Evolutionary conservation across 2,329 filamentous ascomycete genomes (phyloP), one percentile per base, ranked within the genome.

Genomic region (Monosporascus sp.): DNA sequence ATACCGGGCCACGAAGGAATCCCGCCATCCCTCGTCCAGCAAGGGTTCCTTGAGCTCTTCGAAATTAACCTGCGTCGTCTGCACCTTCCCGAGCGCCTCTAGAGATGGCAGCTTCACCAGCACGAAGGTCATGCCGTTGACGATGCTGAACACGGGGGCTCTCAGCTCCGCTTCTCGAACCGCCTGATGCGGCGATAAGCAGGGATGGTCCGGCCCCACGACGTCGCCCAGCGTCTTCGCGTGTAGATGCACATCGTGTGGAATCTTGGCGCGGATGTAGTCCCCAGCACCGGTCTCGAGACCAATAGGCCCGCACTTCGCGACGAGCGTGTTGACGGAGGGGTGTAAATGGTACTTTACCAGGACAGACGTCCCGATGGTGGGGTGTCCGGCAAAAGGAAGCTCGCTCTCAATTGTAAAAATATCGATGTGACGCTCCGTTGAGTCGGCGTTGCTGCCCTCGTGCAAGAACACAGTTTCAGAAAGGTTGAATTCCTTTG

Each of bases 121-220:
- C n/a, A 83, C 69, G 67, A 90, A 91, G 1, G 81, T 82, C 84
- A 92, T 87, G 47, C 88, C 89, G 45, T 82, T 82, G 37, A 90
- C 87, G 46, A 91, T 81, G 57, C 80, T 84, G 52, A 84, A 76
- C 18, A 82, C 62, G 15, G 79, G 77, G 8, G 77, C 74, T 11
- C 60, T 42, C 8, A 67, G 60, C 59, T 67, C 65, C 3, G 60
- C 61, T 6, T 37, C 58, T 44, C 63, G 61, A 48, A 65, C 60
- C n/a, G 48, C 47, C 11, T 57, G 48, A 36, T 58, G 48, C 20
- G 60, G 53, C 38, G 61, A 62, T 20, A 66, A 57, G 11, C 62
- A 60, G 31, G 52, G 31, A 36, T 51, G 47, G 9, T n/a, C 66
- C 50, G 41, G 49, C 27, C 52, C 63, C 41, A 66, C 20, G 3